Evolutionary conservation across 2,329 filamentous ascomycete species (phyloP).

Genomic region (Westerdykella ornata): DNA sequence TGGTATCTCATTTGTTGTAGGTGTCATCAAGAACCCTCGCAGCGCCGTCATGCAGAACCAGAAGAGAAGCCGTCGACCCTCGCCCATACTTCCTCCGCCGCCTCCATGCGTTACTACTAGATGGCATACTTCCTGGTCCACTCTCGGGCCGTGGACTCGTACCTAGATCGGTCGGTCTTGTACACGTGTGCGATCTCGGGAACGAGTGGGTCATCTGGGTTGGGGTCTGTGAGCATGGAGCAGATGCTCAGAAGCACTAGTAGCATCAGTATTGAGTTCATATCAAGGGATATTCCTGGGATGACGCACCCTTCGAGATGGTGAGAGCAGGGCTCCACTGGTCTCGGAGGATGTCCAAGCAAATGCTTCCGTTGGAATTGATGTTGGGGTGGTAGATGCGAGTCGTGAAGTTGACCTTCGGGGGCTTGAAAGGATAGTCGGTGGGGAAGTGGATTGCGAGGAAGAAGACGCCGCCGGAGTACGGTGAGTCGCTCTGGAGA

Average conservation of each 20-base stretch:
- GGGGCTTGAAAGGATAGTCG: constrained; percentile 99
- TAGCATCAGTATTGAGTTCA: constrained; percentile 14
- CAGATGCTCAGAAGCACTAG: constrained; percentile 95
- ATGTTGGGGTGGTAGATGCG: constrained; percentile 99
- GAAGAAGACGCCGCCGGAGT: constrained; percentile 98
- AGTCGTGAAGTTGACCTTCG: constrained; percentile 99
- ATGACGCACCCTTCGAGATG: constrained; percentile 81
- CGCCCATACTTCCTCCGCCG: neutral
- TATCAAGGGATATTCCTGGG: neutral
- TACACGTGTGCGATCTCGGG: constrained; percentile 99
- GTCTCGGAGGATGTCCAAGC: constrained; percentile 94
- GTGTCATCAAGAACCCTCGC: too few relatives aligned
- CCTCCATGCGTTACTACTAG: constrained; percentile 37
- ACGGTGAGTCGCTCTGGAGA: constrained; percentile 81
- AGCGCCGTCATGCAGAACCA: too few relatives aligned
- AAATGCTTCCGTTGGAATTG: constrained; percentile 99
- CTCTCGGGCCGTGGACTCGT: constrained; percentile 93
- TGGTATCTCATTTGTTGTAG: constrained; percentile 9
- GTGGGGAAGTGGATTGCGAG: constrained; percentile 98
- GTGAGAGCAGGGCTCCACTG: constrained; percentile 99
- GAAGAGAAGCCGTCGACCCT: neutral
- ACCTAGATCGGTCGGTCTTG: constrained; percentile 95
- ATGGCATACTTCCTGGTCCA: constrained; percentile 99
- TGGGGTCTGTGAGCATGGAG: constrained; percentile 99
- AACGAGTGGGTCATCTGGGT: constrained; percentile 96